Evolutionary conservation across 164 flowering plant species (phyloP).

Genomic region (Aristolochia contorta): DNA sequence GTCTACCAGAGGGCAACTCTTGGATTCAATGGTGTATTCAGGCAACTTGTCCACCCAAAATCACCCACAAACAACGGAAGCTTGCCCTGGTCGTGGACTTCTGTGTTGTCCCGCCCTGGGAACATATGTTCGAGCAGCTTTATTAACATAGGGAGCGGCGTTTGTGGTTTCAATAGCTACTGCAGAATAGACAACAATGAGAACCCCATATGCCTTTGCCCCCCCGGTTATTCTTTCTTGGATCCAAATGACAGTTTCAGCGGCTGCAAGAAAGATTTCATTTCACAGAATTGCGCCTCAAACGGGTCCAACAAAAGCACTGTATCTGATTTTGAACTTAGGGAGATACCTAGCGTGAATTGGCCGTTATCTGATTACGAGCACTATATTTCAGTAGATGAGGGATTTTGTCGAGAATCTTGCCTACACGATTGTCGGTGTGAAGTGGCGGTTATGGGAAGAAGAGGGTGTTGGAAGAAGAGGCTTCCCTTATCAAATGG

Average conservation of each 20-base stretch:
- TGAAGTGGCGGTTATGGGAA: constrained; percentile 16
- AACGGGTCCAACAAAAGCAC: constrained; percentile 3
- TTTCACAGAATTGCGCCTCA: constrained; percentile 11
- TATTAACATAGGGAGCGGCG: constrained; percentile 9
- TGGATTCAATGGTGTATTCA: constrained; percentile 21
- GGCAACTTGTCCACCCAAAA: constrained; percentile 15
- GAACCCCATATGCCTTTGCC: constrained; percentile 34
- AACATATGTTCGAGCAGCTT: constrained; percentile 6
- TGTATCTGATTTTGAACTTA: constrained; percentile 5
- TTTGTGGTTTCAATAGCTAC: constrained; percentile 45
- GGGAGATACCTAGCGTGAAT: constrained; percentile 11
- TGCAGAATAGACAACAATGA: constrained; percentile 21
- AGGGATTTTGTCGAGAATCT: constrained; percentile 17
- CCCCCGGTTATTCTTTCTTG: constrained; percentile 20
- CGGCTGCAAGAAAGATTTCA: constrained; percentile 24
- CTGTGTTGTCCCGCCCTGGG: constrained; percentile 2
- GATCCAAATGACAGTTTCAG: constrained; percentile 22
- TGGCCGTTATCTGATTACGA: constrained; percentile 29
- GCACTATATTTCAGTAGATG: constrained; percentile 1
- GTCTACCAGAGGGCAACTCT: constrained; percentile 28
- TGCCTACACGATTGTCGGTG: constrained; percentile 36
- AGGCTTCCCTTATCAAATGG: constrained; percentile 29
- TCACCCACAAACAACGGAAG: background rate
- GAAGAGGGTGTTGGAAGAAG: constrained; percentile 32
- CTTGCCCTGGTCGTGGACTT: constrained; percentile 9